Evolutionary conservation across 805 yeast species (phyloP), one percentile per base, ranked within the genome.

Genomic region (Pichia scutulata): DNA sequence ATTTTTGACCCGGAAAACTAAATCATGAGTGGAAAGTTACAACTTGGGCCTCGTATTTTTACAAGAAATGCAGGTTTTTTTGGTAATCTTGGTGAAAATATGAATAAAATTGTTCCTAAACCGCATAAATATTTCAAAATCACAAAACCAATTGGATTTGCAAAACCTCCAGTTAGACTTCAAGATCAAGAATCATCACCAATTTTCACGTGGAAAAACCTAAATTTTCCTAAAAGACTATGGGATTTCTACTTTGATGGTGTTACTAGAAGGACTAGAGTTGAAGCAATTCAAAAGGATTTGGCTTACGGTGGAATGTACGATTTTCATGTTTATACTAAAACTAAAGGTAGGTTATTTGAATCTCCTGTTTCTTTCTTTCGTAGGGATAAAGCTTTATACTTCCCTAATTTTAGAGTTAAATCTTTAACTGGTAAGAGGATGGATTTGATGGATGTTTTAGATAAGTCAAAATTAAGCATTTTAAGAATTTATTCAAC

Each of bases 341-440:
- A 83, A 57, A 86, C 92, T 2, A 77, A 81, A 39, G 99, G 98
- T 23, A 89, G 89, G 67, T 73, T 90, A 55, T 93, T 89, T 70
- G 70, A 76, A 18, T 78, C 96, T 0, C 98, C 98, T 1, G 72
- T 77, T n/a, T 78, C 89, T 1, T 84, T 78, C 58, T 90, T 92
- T 77, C 78, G 77, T 52, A 68, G 72, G 13, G 90, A 86, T 8
- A 84, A 77, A 60, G 74, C 97, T 0, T 68, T 80, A 44, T 93
- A 80, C 63, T 88, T 93, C 69, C 96, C 98, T 10, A 89, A 89
- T 61, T 71, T 92, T 52, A 63, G 68, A 24, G 92, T 83, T 0
- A 73, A 72, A 22, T 73, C 82, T 1, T 62, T 89, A 37, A 51
- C 59, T 3, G 73, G 72, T 16, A 52, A 60, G 18, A 60, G 59